Percentiles rank a stretch among this genome's conserved stretches.
phyloP scores from a whole-genome alignment of 1,284 basidiomycete species.

The Entoloma clypeatum region DNA sequence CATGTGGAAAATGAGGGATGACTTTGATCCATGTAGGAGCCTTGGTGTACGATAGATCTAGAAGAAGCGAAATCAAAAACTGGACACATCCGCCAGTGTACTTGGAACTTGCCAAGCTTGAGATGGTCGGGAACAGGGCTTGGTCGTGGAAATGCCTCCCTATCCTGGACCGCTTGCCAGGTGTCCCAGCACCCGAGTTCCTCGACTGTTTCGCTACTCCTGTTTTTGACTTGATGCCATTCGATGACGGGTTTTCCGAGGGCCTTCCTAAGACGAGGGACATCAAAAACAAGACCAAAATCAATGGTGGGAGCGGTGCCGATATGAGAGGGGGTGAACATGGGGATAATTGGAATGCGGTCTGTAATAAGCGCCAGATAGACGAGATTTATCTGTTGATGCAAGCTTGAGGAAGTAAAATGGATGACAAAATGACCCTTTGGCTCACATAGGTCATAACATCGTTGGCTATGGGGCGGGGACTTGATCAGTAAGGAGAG shows the following conservation, averaged over 20 bases:
- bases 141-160: slow-evolving; percentile 42
- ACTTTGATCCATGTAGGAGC: slow-evolving; percentile 38
- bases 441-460: slow-evolving; percentile 59
- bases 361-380: slow-evolving; percentile 63
- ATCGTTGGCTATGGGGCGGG: slow-evolving; percentile 52
- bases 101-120: slow-evolving; percentile 44
- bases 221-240: slow-evolving; percentile 52
- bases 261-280: slow-evolving; percentile 40
- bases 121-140: slow-evolving; percentile 43
- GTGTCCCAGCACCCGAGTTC: slow-evolving; percentile 70
- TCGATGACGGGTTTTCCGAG: slow-evolving; percentile 46
- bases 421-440: neutral
- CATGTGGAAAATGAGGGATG: slow-evolving; percentile 36
- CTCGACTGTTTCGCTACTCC: slow-evolving; percentile 40
- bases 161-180: slow-evolving; percentile 50
- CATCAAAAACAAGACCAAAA: slow-evolving; percentile 52
- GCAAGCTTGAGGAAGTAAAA: neutral
- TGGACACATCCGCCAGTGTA: neutral
- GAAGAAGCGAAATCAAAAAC: neutral
- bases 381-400: slow-evolving; percentile 54
- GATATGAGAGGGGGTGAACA: slow-evolving; percentile 66
- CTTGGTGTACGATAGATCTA: slow-evolving; percentile 40
- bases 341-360: slow-evolving; percentile 59
- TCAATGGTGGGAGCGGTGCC: slow-evolving; percentile 43
- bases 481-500: slow-evolving; percentile 7